phyloP scores from a whole-genome alignment of 1,284 basidiomycete genomes.

The Anthracocystis setariae region DNA sequence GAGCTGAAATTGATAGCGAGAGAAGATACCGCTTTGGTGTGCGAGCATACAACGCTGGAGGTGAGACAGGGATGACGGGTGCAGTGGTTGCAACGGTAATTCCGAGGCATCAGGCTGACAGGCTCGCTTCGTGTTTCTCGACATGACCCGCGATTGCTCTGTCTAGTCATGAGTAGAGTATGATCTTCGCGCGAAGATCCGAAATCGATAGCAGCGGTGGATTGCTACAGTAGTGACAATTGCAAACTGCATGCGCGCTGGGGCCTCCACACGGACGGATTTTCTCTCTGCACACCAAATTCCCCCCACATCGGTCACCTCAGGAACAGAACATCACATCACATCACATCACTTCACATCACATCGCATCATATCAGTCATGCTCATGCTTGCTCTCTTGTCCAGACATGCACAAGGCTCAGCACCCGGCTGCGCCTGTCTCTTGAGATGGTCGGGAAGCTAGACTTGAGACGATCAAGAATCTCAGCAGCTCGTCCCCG shows the following conservation, averaged over 20 bases:
- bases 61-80: not conserved
- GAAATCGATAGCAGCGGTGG: conserved; percentile 22
- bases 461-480: no score
- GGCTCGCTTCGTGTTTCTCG: conserved; percentile 1
- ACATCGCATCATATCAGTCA: not conserved
- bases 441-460: no score
- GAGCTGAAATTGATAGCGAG: not conserved
- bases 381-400: not conserved
- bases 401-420: no score
- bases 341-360: no score
- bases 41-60: not conserved
- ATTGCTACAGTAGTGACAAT: not conserved
- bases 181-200: conserved; percentile 40
- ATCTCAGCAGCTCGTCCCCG: no score
- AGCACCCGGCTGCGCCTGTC: no score
- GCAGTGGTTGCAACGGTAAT: no score
- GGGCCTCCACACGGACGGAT: conserved; percentile 22
- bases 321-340: conserved; percentile 1
- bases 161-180: not conserved
- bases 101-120: not conserved
- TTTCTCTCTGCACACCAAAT: not conserved
- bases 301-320: conserved; percentile 10
- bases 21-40: not conserved
- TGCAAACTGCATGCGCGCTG: conserved; percentile 4
- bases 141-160: not conserved